Percentiles rank a stretch among this genome's conserved stretches.
Conservation (phyloP, 2,329 filamentous ascomycete genomes). For the Bipolaris cookei region DNA sequence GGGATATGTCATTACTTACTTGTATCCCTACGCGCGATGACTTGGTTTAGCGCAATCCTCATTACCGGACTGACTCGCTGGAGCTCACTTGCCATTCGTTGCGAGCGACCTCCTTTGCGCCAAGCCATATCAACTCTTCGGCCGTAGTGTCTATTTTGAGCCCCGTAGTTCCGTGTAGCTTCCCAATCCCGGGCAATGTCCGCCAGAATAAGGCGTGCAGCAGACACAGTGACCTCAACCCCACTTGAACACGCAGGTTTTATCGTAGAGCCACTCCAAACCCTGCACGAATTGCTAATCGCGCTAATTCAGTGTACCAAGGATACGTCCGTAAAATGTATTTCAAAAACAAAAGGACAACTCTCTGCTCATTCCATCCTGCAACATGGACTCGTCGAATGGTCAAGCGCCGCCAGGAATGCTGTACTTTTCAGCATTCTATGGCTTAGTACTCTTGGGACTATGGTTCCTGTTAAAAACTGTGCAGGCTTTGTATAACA, state of each 20-base stretch:
- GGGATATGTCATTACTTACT: not conserved
- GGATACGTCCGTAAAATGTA: not conserved
- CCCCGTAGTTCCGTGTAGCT: not conserved
- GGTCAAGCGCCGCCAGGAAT: not conserved
- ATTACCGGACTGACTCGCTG: not conserved
- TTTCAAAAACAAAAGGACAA: not conserved
- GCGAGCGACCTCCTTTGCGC: not conserved
- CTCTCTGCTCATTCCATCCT: not conserved
- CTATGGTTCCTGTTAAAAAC: conserved; percentile 23
- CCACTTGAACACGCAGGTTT: conserved; percentile 2
- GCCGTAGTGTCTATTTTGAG: not conserved
- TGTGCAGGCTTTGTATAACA: conserved; percentile 31
- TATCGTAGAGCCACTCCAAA: not conserved
- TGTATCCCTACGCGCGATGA: not conserved
- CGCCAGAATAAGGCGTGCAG: not conserved
- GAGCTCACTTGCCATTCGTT: not conserved
- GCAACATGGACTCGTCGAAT: not conserved
- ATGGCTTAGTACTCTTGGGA: conserved; percentile 11
- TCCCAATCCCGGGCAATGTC: not conserved
- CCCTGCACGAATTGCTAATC: not conserved
- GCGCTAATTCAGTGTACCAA: not conserved
- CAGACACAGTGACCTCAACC: not conserved
- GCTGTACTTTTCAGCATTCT: not conserved
- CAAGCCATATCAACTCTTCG: not conserved
- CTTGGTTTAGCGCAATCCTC: not conserved